phyloP scores from a whole-genome alignment of 305 asterid species.

The Fraxinus dipetala region DNA sequence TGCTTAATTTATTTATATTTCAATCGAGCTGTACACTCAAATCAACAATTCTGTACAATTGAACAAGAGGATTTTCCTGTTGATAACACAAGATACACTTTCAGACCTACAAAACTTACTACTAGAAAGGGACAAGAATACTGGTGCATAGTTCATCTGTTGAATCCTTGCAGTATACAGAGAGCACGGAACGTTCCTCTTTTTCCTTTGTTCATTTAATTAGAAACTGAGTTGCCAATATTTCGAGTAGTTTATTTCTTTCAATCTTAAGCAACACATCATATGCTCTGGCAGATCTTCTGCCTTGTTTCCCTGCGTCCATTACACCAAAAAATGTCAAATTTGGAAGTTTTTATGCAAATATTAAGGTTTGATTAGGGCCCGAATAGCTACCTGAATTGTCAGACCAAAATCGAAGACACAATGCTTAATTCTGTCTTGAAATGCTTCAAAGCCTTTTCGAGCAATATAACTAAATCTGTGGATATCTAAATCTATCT shows the following conservation, averaged over 20 bases:
- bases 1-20: conserved; percentile 20
- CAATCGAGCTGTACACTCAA: conserved; percentile 36
- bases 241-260: conserved; percentile 61
- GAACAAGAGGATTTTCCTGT: conserved; percentile 18
- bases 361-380: neutral
- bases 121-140: neutral
- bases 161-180: neutral
- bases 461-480: conserved; percentile 83
- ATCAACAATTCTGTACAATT: conserved; percentile 20
- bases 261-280: conserved; percentile 70
- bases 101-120: neutral
- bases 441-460: conserved; percentile 85
- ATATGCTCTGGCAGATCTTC: conserved; percentile 84
- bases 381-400: conserved; percentile 58
- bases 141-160: neutral
- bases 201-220: conserved; percentile 10
- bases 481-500: conserved; percentile 88
- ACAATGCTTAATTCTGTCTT: conserved; percentile 73
- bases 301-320: conserved; percentile 73
- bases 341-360: neutral
- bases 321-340: conserved; percentile 8
- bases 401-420: conserved; percentile 86
- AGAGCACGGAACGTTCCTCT: neutral
- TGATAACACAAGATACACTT: conserved; percentile 5
- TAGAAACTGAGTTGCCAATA: conserved; percentile 56